Conservation (phyloP, 805 yeast species). For the Saccharomycopsis synnaedendra region DNA sequence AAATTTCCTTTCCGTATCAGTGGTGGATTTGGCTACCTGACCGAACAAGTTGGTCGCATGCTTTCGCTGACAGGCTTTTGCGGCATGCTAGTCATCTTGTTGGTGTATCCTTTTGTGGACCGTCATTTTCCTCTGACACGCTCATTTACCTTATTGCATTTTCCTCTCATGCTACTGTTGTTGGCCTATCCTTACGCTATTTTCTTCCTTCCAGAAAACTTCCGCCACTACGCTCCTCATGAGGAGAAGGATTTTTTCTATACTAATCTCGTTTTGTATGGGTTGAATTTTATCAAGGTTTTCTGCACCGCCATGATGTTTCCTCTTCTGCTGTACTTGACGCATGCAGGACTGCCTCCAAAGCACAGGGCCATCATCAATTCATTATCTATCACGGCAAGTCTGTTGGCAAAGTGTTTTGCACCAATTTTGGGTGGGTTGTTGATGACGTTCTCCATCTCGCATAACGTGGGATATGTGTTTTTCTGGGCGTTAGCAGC, state of each 20-base stretch:
- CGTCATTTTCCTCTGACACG: constrained; percentile 33
- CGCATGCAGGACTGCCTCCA: constrained; percentile 43
- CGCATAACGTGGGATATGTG: constrained; percentile 24
- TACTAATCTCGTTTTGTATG: constrained; percentile 19
- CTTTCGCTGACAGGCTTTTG: constrained; percentile 42
- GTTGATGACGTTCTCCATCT: constrained; percentile 28
- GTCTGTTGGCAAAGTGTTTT: constrained; percentile 42
- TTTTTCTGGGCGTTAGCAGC: constrained; percentile 18
- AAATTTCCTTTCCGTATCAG: constrained; percentile 35
- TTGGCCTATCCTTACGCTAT: constrained; percentile 35
- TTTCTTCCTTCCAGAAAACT: constrained; percentile 28
- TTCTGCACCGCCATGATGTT: constrained; percentile 35
- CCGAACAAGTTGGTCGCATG: constrained; percentile 37
- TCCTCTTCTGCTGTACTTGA: constrained; percentile 41
- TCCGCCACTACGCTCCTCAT: constrained; percentile 18
- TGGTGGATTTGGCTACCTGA: constrained; percentile 42
- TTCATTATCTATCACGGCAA: constrained; percentile 41
- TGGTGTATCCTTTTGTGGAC: constrained; percentile 42
- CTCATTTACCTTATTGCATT: constrained; percentile 30
- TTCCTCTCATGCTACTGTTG: constrained; percentile 35
- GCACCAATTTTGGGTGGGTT: constrained; percentile 51
- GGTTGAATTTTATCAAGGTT: constrained; percentile 25
- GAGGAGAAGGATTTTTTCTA: neutral
- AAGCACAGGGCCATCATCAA: constrained; percentile 48
- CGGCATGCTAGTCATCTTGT: constrained; percentile 37